These are phyloP conservation scores for Multifurca ochricompacta DNA, from an alignment of 768 basidiomycete species.

Conservation along the genomic window DNA sequence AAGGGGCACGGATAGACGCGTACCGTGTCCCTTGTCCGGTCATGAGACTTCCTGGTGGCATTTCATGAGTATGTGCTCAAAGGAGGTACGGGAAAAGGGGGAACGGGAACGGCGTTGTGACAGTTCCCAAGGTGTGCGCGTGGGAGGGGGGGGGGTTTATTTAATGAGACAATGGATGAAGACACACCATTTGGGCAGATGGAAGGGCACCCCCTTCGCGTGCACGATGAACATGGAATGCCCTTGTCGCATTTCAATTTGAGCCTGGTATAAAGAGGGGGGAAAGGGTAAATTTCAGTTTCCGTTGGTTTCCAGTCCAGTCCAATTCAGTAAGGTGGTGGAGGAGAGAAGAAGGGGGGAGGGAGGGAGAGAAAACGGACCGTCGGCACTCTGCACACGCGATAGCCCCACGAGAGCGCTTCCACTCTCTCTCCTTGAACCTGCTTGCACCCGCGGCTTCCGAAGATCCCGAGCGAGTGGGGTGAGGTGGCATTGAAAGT, in stretches of 20 bases:
- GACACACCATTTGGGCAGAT: constrained; percentile 61
- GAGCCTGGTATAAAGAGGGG: constrained; percentile 33
- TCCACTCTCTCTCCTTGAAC: constrained; percentile 20
- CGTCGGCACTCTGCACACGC: constrained; percentile 22
- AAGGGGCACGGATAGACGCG: constrained; percentile 21
- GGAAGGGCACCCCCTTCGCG: constrained; percentile 64
- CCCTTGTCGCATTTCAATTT: constrained; percentile 74
- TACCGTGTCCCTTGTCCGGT: constrained; percentile 75
- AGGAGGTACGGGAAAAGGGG: too few species aligned
- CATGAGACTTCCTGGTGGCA: constrained; percentile 44
- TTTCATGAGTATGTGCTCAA: neutral
- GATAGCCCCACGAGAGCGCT: constrained; percentile 20
- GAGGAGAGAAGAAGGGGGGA: too few species aligned
- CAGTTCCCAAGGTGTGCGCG: too few species aligned
- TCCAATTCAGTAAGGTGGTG: too few species aligned
- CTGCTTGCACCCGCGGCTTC: neutral
- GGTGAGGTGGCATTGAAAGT: constrained; percentile 4
- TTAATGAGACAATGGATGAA: constrained; percentile 1
- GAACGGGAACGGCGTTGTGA: neutral
- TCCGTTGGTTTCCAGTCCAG: neutral
- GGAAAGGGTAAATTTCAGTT: too few species aligned
- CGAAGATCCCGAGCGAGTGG: neutral
- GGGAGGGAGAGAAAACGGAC: neutral
- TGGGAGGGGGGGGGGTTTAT: neutral
- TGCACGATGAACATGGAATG: constrained; percentile 46